Conservation (phyloP, 2,329 filamentous ascomycete genomes). For the Cercospora brassicicola region DNA sequence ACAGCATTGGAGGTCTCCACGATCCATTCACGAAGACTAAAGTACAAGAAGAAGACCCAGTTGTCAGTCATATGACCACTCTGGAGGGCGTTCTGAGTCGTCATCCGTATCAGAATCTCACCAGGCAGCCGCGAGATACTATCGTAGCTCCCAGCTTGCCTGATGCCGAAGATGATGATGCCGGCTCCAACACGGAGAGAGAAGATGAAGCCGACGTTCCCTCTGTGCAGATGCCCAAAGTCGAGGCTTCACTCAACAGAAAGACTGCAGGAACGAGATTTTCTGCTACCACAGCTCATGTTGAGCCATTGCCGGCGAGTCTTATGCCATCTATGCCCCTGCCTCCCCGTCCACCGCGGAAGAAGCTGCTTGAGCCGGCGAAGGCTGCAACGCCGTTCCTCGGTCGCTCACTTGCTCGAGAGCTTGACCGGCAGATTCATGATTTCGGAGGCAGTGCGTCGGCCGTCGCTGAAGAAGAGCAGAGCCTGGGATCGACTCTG, state of each 20-base stretch:
- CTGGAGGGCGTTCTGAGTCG: not conserved
- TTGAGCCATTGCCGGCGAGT: not conserved
- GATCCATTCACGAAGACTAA: constrained; percentile 3
- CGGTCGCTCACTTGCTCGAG: not conserved
- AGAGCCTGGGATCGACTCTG: constrained; percentile 17
- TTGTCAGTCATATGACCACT: not conserved
- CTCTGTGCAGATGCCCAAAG: not conserved
- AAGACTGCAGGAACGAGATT: not conserved
- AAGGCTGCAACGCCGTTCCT: not conserved
- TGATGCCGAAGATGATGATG: not conserved
- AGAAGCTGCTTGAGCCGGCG: not conserved
- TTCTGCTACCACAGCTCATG: not conserved
- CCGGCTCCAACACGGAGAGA: not conserved
- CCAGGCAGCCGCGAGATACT: not conserved
- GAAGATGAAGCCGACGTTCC: not conserved
- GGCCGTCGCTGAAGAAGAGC: not conserved
- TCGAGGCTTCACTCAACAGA: not conserved
- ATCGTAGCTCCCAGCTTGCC: not conserved
- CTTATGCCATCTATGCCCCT: not conserved
- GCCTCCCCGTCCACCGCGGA: not conserved
- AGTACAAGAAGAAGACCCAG: not conserved
- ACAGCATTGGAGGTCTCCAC: constrained; percentile 12
- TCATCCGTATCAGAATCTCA: not conserved
- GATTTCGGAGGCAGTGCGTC: not conserved
- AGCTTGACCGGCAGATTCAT: not conserved